A percentile compares a stretch with the other conserved stretches of the same genome.
phyloP scores from a whole-genome alignment of 352 stramenopile genomes.

The Globisporangium middletonii region DNA sequence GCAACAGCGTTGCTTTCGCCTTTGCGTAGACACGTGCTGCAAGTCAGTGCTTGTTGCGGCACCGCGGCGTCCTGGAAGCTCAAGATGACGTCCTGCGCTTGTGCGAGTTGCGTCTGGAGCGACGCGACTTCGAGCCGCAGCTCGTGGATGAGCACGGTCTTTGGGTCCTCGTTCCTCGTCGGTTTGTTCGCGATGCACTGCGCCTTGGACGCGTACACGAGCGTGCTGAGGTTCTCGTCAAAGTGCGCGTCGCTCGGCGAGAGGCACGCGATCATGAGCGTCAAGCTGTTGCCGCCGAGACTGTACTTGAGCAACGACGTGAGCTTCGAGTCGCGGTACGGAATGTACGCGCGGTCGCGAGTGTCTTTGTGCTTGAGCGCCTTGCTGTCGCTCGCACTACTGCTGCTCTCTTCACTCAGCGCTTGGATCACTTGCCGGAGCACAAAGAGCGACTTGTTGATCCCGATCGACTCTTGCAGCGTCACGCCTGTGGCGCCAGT shows the following conservation, averaged over 20 bases:
- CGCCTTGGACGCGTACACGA: conserved; percentile 52
- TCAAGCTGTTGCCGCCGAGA: conserved; percentile 55
- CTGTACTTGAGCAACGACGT: conserved; percentile 57
- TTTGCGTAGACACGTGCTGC: neutral
- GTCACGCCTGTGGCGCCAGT: conserved; percentile 46
- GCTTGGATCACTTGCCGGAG: conserved; percentile 52
- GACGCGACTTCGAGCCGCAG: conserved; percentile 26
- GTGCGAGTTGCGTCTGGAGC: conserved; percentile 22
- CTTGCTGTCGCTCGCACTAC: neutral
- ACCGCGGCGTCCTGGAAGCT: conserved; percentile 19
- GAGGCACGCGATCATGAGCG: conserved; percentile 62
- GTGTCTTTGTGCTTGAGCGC: conserved; percentile 1
- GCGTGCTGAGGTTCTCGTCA: conserved; percentile 63
- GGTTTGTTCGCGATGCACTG: conserved; percentile 52
- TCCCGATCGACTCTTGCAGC: conserved; percentile 50
- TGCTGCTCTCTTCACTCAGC: conserved; percentile 31
- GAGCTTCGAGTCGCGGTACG: conserved; percentile 62
- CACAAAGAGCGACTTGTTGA: conserved; percentile 65
- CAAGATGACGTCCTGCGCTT: conserved; percentile 37
- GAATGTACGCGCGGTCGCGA: conserved; percentile 26
- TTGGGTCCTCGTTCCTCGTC: conserved; percentile 44
- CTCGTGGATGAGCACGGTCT: conserved; percentile 41
- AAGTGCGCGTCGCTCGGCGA: conserved; percentile 43
- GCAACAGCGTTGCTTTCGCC: neutral
- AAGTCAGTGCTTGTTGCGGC: neutral